A percentile compares a stretch with the other conserved stretches of the same genome.
Conservation (phyloP, 2,329 filamentous ascomycete species). For the Penicillium paneum region DNA sequence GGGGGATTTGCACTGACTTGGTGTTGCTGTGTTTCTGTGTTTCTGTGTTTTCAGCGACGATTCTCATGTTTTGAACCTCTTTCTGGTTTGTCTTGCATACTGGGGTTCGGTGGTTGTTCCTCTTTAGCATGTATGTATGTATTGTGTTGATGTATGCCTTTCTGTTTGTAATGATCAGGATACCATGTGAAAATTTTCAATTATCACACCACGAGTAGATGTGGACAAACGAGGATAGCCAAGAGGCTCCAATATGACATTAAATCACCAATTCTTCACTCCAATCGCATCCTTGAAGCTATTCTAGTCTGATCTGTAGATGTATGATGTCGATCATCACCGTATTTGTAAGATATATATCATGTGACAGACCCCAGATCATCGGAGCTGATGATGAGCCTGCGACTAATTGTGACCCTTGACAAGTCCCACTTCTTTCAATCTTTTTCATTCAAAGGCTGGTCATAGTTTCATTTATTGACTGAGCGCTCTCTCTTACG, state of each 20-base stretch:
- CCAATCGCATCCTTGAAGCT: not conserved
- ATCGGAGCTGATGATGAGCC: slow-evolving; percentile 5
- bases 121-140: slow-evolving; percentile 5
- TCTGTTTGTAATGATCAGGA: slow-evolving; percentile 22
- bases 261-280: not conserved
- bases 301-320: not conserved
- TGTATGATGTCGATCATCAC: not conserved
- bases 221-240: not conserved
- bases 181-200: slow-evolving; percentile 16
- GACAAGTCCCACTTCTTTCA: not conserved
- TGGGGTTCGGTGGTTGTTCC: slow-evolving; percentile 22
- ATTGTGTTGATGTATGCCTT: slow-evolving; percentile 18
- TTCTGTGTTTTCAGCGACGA: slow-evolving; percentile 15
- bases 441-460: not conserved
- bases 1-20: slow-evolving; percentile 20
- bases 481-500: not conserved
- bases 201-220: not conserved
- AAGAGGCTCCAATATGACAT: not conserved
- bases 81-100: slow-evolving; percentile 29
- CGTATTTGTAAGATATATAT: not conserved
- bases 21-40: slow-evolving; percentile 21
- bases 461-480: not conserved
- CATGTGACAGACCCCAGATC: slow-evolving; percentile 9
- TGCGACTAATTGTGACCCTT: slow-evolving; percentile 2
- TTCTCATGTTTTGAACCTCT: slow-evolving; percentile 6